Evolutionary conservation across 257 asterid species (phyloP).

Genomic region (Fraxinus pennsylvanica): DNA sequence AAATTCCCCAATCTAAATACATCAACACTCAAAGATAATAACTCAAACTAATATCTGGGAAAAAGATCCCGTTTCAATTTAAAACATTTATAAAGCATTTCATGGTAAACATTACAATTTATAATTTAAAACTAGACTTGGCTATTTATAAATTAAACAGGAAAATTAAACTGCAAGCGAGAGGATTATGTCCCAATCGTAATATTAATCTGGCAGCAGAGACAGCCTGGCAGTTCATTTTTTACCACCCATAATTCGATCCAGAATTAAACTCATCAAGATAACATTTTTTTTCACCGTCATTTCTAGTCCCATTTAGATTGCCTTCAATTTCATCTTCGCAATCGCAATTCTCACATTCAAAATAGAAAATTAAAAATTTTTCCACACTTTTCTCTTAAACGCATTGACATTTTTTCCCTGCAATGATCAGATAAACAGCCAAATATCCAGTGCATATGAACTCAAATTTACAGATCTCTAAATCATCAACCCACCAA

Average conservation of each 20-base stretch:
- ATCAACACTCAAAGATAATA: neutral
- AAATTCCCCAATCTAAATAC: neutral
- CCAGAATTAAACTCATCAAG: constrained; percentile 13
- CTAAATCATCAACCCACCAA: neutral
- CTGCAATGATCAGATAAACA: constrained; percentile 23
- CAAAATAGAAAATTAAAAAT: neutral
- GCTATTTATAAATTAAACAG: neutral
- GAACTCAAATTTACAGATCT: constrained; percentile 27
- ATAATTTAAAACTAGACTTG: neutral
- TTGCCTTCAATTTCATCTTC: constrained; percentile 13
- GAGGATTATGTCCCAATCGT: neutral
- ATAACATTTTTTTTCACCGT: neutral
- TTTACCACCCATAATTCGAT: constrained; percentile 8
- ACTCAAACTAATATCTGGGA: neutral
- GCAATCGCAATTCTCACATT: neutral
- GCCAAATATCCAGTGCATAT: constrained; percentile 17
- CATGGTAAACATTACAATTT: neutral
- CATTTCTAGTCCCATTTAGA: constrained; percentile 5
- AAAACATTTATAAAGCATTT: neutral
- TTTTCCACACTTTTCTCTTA: neutral
- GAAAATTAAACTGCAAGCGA: neutral
- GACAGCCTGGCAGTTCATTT: too few species aligned
- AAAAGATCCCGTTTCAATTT: neutral
- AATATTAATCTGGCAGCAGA: neutral
- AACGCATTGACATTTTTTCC: neutral